Conservation (phyloP, 352 stramenopile genomes). For the Discostella stelligera region DNA sequence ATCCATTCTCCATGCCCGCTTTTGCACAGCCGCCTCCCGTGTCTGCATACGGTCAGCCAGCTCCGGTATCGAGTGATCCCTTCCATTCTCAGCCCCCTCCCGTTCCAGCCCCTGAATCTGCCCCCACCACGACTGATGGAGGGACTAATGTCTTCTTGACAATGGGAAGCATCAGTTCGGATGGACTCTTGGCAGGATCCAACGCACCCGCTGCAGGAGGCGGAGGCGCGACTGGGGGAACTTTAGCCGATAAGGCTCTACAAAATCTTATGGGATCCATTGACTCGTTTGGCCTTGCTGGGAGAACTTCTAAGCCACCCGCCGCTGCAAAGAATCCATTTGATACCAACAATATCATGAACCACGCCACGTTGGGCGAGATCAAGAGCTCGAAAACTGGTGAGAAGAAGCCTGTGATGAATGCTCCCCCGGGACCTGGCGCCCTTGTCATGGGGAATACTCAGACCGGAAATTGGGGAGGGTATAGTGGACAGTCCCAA, state of each 20-base stretch:
- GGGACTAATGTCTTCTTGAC: conserved; percentile 20
- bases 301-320: conserved; percentile 23
- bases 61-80: conserved; percentile 4
- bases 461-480: conserved; percentile 43
- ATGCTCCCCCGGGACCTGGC: conserved; percentile 15
- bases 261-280: conserved; percentile 52
- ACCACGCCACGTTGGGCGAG: conserved; percentile 39
- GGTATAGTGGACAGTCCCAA: conserved; percentile 15
- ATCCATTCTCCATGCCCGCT: conserved; percentile 37
- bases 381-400: conserved; percentile 31
- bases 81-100: conserved; percentile 19
- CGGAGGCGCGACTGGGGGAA: conserved; percentile 3
- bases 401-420: conserved; percentile 52
- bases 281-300: conserved; percentile 37
- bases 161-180: conserved; percentile 26
- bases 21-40: conserved; percentile 23
- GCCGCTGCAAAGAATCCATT: conserved; percentile 34
- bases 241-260: conserved; percentile 40
- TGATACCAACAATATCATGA: conserved; percentile 40
- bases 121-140: neutral
- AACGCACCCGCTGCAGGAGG: neutral
- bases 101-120: neutral
- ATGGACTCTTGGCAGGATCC: conserved; percentile 21
- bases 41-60: conserved; percentile 4
- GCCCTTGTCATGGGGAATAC: conserved; percentile 31